Evolutionary conservation across 805 yeast species (phyloP).

Genomic region (Trichomonascus vanleenenianus): DNA sequence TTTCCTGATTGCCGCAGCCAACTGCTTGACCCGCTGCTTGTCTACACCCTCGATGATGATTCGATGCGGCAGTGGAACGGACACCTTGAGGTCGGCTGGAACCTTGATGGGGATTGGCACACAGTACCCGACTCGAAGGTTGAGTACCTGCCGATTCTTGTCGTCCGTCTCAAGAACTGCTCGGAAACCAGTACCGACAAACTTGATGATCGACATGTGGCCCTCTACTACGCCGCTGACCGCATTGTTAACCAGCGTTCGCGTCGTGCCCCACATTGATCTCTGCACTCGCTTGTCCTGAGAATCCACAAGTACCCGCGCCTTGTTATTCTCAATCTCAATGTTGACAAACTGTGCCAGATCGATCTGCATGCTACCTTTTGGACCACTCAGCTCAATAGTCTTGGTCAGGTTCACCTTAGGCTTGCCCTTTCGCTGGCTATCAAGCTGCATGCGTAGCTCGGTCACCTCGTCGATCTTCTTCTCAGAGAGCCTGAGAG

Average conservation of each 20-base stretch:
- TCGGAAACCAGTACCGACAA: constrained; percentile 97
- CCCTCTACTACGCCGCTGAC: constrained; percentile 90
- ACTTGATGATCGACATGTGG: constrained; percentile 74
- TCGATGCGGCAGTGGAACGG: constrained; percentile 79
- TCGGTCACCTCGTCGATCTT: constrained; percentile 23
- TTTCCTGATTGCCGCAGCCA: constrained; percentile 81
- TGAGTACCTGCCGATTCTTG: constrained; percentile 48
- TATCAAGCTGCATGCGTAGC: constrained; percentile 46
- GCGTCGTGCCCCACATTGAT: constrained; percentile 91
- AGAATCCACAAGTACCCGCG: constrained; percentile 51
- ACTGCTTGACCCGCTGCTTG: constrained; percentile 77
- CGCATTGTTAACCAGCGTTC: constrained; percentile 70
- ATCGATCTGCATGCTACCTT: constrained; percentile 54
- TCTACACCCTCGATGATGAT: constrained; percentile 79
- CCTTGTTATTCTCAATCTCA: constrained; percentile 25
- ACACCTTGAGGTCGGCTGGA: constrained; percentile 69
- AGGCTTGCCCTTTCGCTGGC: constrained; percentile 59
- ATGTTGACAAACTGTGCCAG: constrained; percentile 66
- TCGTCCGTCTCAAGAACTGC: constrained; percentile 59
- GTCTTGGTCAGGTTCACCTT: constrained; percentile 49
- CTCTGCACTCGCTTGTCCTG: constrained; percentile 58
- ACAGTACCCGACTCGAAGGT: constrained; percentile 83
- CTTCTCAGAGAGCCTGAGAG: constrained; percentile 30
- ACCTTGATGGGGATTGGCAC: constrained; percentile 66
- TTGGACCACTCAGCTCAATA: constrained; percentile 66